Evolutionary conservation across 1,284 basidiomycete genomes (phyloP).

Genomic region (Sporisorium graminicola): DNA sequence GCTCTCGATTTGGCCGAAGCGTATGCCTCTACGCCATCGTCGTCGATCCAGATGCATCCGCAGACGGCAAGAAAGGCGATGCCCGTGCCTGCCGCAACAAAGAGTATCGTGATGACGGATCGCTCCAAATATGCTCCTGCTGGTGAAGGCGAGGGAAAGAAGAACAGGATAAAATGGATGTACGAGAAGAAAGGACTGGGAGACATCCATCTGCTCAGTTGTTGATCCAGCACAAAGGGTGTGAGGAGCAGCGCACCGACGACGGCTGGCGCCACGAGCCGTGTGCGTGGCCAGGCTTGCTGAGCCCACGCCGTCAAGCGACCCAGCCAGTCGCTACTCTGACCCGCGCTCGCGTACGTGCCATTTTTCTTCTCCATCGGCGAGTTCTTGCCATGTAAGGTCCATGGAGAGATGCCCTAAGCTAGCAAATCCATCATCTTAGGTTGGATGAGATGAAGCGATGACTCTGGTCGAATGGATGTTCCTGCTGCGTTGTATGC

Average conservation of each 20-base stretch:
- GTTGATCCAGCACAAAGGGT: slow-evolving; percentile 41
- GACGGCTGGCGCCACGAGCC: slow-evolving; percentile 29
- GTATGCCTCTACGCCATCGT: slow-evolving; percentile 32
- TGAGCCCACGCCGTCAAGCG: slow-evolving; percentile 2
- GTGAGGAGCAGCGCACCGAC: slow-evolving; percentile 41
- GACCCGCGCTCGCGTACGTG: not conserved
- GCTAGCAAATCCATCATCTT: slow-evolving; percentile 6
- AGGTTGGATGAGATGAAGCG: not conserved
- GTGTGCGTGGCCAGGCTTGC: slow-evolving; percentile 16
- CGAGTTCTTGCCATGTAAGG: not conserved
- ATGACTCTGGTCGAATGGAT: not conserved
- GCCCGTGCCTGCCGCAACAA: slow-evolving; percentile 41
- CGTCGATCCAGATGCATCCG: slow-evolving; percentile 57
- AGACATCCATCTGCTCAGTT: slow-evolving; percentile 36
- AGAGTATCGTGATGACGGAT: slow-evolving; percentile 48
- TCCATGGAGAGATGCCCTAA: not conserved
- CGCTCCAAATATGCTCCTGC: slow-evolving; percentile 57
- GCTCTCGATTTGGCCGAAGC: slow-evolving; percentile 38
- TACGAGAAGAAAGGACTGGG: slow-evolving; percentile 45
- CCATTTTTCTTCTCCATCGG: not conserved
- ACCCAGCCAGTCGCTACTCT: not conserved
- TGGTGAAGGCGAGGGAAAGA: slow-evolving; percentile 55
- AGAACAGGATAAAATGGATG: slow-evolving; percentile 54
- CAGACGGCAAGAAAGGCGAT: slow-evolving; percentile 44
- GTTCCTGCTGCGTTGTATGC: not conserved